Percentiles rank a stretch among this genome's conserved stretches.
Conservation (phyloP, 1,284 basidiomycete genomes). For the Phellopilus nigrolimitatus region DNA sequence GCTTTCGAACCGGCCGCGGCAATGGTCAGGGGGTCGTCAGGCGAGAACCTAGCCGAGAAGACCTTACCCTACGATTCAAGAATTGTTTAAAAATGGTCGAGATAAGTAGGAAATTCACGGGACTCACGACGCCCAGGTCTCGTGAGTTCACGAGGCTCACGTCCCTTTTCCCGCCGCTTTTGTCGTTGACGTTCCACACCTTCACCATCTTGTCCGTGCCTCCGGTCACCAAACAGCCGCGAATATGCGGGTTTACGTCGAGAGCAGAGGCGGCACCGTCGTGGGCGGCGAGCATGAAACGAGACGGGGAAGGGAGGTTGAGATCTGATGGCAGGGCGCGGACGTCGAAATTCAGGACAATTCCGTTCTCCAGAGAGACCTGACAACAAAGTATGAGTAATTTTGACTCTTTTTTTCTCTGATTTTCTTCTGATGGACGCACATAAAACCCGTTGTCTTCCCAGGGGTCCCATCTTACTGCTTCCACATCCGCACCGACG, state of each 20-base stretch:
- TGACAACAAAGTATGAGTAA: conserved; percentile 30
- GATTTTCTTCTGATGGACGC: too few species aligned
- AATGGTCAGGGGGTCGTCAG: conserved; percentile 90
- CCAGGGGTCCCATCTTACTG: conserved; percentile 95
- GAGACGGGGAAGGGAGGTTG: conserved; percentile 55
- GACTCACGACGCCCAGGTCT: conserved; percentile 88
- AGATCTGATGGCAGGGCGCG: conserved; percentile 72
- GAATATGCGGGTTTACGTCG: conserved; percentile 89
- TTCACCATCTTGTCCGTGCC: conserved; percentile 94
- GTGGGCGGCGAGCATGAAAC: conserved; percentile 92
- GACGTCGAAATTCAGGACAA: conserved; percentile 89
- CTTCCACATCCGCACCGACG: conserved; percentile 90
- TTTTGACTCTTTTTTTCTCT: too few species aligned
- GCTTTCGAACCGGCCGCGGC: conserved; percentile 94
- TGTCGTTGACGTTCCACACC: conserved; percentile 86
- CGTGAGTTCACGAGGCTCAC: conserved; percentile 87
- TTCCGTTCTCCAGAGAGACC: conserved; percentile 91
- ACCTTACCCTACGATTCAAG: conserved; percentile 75
- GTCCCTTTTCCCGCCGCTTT: conserved; percentile 62
- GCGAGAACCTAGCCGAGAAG: conserved; percentile 87
- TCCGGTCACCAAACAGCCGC: conserved; percentile 88
- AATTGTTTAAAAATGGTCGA: conserved; percentile 11
- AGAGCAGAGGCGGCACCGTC: conserved; percentile 90
- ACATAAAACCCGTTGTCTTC: conserved; percentile 85
- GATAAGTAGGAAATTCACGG: conserved; percentile 4